These are phyloP conservation scores for Chaetomium strumarium DNA, from an alignment of 2,329 filamentous ascomycete genomes.

Conservation along the genomic window DNA sequence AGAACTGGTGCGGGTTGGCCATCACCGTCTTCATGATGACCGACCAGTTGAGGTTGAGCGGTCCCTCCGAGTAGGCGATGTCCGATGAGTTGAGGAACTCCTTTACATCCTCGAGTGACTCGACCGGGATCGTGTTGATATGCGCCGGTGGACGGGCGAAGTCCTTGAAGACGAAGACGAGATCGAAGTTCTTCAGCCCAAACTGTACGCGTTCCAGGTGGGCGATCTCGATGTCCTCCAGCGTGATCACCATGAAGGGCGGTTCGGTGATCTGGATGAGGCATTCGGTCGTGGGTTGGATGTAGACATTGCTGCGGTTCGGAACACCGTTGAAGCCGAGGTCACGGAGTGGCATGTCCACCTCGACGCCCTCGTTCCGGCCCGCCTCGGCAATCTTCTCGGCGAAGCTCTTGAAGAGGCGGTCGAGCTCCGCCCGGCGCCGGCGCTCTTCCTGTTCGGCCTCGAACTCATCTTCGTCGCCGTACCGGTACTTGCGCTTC, in stretches of 20 bases:
- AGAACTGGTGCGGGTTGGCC: slow-evolving; percentile 90
- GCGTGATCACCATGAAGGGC: slow-evolving; percentile 90
- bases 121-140: slow-evolving; percentile 96
- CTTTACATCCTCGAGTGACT: slow-evolving; percentile 90
- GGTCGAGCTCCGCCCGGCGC: slow-evolving; percentile 84
- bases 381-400: slow-evolving; percentile 97
- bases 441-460: slow-evolving; percentile 95
- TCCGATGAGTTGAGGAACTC: slow-evolving; percentile 96
- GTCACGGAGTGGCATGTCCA: slow-evolving; percentile 95
- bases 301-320: slow-evolving; percentile 88
- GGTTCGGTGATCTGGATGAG: slow-evolving; percentile 95
- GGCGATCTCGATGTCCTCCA: slow-evolving; percentile 93
- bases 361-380: slow-evolving; percentile 81
- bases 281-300: slow-evolving; percentile 94
- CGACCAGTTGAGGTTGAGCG: slow-evolving; percentile 96
- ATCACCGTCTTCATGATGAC: slow-evolving; percentile 99
- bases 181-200: slow-evolving; percentile 96
- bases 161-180: slow-evolving; percentile 98
- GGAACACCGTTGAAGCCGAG: slow-evolving; percentile 96
- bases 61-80: slow-evolving; percentile 89
- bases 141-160: slow-evolving; percentile 86
- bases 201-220: slow-evolving; percentile 96
- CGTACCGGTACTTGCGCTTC: slow-evolving; percentile 95
- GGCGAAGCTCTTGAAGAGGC: slow-evolving; percentile 91
- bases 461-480: slow-evolving; percentile 97